Evolutionary conservation across 257 asterid species (phyloP), one percentile per base, ranked within the genome.

Genomic region (Solanum etuberosum): DNA sequence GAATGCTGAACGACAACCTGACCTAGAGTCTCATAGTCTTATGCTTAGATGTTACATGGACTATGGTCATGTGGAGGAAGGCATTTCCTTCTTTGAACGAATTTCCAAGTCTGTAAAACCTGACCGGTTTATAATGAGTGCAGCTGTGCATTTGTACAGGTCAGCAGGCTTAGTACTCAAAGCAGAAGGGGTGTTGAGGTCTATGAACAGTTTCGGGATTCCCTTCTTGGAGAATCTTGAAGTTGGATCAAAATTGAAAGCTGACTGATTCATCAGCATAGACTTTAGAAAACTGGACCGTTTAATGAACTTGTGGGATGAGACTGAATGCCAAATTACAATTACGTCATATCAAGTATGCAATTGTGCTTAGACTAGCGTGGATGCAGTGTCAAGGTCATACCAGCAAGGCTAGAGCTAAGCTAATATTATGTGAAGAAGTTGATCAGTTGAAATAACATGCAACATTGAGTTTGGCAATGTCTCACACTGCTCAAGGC

Each of bases 21-120:
- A 95, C 83, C 84, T 89, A 0, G 95, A 91, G 89, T 92, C 94
- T 86, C 90, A 90, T 80, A 89, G 92, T 42, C 77, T 81, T 34
- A 92, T 96, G 95, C 96, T 96, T 59, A 90, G 98, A 92, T 93
- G 97, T 87, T 96, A 90, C 93, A 42, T 93, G 89, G 94, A 93
- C 87, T 90, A 82, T 57, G 97, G 98, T 90, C 89, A 86, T 23
- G 94, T 91, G 80, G 94, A 91, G 88, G 91, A 90, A 87, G 99
- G 98, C 65, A 92, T 95, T 85, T 40, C 83, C 83, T 95, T 96
- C 89, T 94, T 90, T 42, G 94, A 96, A 91, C 91, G 91, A 76
- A 92, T 92, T 87, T 89, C 94, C 76, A 38, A 88, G 85, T 68
- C 89, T 15, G 73, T 86, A 11, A 86, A 89, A 89, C 88, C 91